Evolutionary conservation across 352 stramenopile species (phyloP).

Genomic region (Globisporangium yorkense): DNA sequence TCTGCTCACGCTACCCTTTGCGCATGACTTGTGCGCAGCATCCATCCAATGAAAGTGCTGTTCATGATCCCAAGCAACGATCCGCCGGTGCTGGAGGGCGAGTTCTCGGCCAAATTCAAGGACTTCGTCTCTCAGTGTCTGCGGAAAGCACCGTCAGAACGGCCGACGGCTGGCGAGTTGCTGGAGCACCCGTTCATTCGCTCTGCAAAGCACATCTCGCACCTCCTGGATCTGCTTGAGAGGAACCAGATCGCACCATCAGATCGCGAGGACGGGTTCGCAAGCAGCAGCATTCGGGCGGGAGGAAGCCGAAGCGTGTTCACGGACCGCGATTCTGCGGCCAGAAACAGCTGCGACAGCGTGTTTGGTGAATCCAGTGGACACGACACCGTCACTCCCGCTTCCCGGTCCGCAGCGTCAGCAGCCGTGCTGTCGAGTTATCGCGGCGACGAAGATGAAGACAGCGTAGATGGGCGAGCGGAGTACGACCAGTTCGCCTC

Average conservation of each 20-base stretch:
- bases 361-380: background rate
- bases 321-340: background rate
- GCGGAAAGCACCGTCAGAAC: slow-evolving; percentile 79
- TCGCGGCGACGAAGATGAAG: background rate
- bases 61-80: slow-evolving; percentile 98
- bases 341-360: background rate
- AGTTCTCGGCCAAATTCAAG: slow-evolving; percentile 68
- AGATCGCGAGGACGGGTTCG: slow-evolving; percentile 2
- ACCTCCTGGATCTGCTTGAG: slow-evolving; percentile 67
- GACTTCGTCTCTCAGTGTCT: slow-evolving; percentile 90
- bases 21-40: slow-evolving; percentile 37
- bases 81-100: slow-evolving; percentile 75
- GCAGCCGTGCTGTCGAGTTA: background rate
- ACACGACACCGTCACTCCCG: background rate
- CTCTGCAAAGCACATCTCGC: slow-evolving; percentile 57
- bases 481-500: slow-evolving; percentile 23
- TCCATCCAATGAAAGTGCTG: slow-evolving; percentile 98
- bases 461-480: background rate
- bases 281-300: background rate
- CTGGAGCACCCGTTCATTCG: slow-evolving; percentile 85
- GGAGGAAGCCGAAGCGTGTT: background rate
- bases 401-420: background rate
- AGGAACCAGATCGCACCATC: slow-evolving; percentile 4
- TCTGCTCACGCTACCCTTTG: background rate
- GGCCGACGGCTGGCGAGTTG: slow-evolving; percentile 79